Base-by-base conservation (phyloP, 106 monocot species). In the Apostasia shenzhenica region DNA sequence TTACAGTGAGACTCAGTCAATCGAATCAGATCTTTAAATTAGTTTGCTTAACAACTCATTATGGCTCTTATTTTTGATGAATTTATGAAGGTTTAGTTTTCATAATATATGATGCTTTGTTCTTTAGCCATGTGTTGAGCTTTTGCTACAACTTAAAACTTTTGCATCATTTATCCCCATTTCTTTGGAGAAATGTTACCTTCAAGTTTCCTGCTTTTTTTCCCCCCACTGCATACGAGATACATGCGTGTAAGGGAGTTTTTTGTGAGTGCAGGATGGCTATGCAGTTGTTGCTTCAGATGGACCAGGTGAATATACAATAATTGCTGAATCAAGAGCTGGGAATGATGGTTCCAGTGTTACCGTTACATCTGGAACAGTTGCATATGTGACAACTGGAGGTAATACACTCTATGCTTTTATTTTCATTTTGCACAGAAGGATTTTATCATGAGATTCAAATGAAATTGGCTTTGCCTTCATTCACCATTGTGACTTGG, bases 351-450 rank as follows among this genome's bases (percentile, higher is more conserved):
- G 81, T 46, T 26, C 77, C 67, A 80, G 73, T 73, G 80, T 89
- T 45, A 63, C 68, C 41, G 69, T 97, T 73, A 70, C 72, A 45
- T 77, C 84, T 74, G 92, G 92, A 72, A 85, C 84, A 46, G 76
- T 92, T 69, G 97, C 92, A 44, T 97, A 97, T 85, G 92, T 97
- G 59, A 97, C 97, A 2, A 97, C 92, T 66, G 97, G 97, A 97
- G 97, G 95, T 97, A 67, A 58, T 60, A 76, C 2, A 59, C 50
- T 72, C 63, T 63, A 45, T 9, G 45, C 41, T 47, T 6, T 45
- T 63, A 46, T 2, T 45, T 63, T 46, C 46, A 10, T 47, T 26
- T 26, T 26, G 26, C 26, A 26, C 26, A 26, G 26, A 26, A 26
- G 26, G 26, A 26, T 26, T 26, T 26, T 26, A 41, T 1, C n/a